phyloP scores from a whole-genome alignment of 768 basidiomycete genomes.

The Rhodotorula kratochvilovae region DNA sequence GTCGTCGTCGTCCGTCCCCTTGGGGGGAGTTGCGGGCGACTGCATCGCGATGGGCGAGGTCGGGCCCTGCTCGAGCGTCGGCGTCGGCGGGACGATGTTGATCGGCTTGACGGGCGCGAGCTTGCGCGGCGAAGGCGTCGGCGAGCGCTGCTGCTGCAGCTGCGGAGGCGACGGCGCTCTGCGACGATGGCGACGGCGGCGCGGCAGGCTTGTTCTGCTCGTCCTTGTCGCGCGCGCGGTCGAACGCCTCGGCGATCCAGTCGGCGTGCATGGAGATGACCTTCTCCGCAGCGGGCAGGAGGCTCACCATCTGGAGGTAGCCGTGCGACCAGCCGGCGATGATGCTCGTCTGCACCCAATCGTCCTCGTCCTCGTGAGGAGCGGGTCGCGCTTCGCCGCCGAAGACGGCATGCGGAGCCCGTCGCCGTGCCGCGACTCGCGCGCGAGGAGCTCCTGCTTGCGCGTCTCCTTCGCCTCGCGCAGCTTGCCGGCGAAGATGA shows the following conservation, averaged over 20 bases:
- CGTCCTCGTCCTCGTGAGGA: conserved; percentile 70
- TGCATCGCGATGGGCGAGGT: background rate
- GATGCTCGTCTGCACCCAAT: conserved; percentile 90
- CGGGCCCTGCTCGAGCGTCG: background rate
- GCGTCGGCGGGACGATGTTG: conserved; percentile 9
- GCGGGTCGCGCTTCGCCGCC: conserved; percentile 36
- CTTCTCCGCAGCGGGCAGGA: conserved; percentile 74
- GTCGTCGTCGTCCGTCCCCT: too few relatives aligned
- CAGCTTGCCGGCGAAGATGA: conserved; percentile 92
- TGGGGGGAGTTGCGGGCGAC: background rate
- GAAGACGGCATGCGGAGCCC: conserved; percentile 34
- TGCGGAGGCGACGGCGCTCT: background rate
- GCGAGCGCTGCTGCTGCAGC: background rate
- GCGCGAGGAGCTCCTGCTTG: conserved; percentile 65
- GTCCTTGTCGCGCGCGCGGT: background rate
- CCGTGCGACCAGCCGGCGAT: conserved; percentile 97
- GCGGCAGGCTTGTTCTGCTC: background rate
- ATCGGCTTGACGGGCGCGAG: background rate
- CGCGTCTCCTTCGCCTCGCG: conserved; percentile 86
- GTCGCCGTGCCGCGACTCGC: conserved; percentile 44
- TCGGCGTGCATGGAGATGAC: conserved; percentile 78
- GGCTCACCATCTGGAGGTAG: conserved; percentile 85
- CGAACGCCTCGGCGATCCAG: conserved; percentile 83
- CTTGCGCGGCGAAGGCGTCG: background rate
- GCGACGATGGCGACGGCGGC: background rate